Conservation (phyloP, 1,139 yeast species). For the Geotrichum siamense region DNA sequence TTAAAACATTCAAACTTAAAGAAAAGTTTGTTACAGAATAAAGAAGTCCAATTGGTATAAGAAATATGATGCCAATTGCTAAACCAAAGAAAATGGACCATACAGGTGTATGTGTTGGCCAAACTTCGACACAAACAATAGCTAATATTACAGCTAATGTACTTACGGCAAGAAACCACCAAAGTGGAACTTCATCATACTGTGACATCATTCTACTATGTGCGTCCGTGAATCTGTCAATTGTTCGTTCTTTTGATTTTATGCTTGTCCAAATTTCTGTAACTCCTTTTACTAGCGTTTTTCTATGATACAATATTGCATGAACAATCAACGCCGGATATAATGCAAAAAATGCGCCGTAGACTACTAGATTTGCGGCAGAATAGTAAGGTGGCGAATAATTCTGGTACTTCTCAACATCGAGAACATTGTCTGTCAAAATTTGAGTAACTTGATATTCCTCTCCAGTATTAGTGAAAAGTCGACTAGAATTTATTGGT, state of each 20-base stretch:
- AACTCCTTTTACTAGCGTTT: conserved; percentile 27
- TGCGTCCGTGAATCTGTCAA: conserved; percentile 43
- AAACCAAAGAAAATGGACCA: conserved; percentile 52
- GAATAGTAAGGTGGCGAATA: conserved; percentile 51
- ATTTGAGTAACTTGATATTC: conserved; percentile 40
- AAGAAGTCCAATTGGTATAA: conserved; percentile 45
- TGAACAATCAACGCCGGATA: conserved; percentile 53
- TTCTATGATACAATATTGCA: conserved; percentile 28
- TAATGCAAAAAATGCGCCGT: conserved; percentile 51
- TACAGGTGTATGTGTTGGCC: conserved; percentile 37
- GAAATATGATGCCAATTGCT: conserved; percentile 46
- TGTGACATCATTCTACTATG: conserved; percentile 50
- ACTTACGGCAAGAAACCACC: conserved; percentile 48
- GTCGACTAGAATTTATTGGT: conserved; percentile 45
- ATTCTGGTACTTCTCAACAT: conserved; percentile 29
- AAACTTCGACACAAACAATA: conserved; percentile 37
- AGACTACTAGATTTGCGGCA: conserved; percentile 49
- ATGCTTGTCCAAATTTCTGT: conserved; percentile 21
- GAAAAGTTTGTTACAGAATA: conserved; percentile 40
- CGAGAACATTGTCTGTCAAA: conserved; percentile 32
- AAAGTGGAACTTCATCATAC: conserved; percentile 57
- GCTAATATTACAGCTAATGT: conserved; percentile 46
- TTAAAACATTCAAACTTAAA: conserved; percentile 50
- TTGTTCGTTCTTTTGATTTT: conserved; percentile 20
- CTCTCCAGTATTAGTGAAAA: conserved; percentile 45